Percentiles rank a stretch among this genome's conserved stretches.
Conservation (phyloP, 257 asterid genomes). For the Ehretia macrophylla region DNA sequence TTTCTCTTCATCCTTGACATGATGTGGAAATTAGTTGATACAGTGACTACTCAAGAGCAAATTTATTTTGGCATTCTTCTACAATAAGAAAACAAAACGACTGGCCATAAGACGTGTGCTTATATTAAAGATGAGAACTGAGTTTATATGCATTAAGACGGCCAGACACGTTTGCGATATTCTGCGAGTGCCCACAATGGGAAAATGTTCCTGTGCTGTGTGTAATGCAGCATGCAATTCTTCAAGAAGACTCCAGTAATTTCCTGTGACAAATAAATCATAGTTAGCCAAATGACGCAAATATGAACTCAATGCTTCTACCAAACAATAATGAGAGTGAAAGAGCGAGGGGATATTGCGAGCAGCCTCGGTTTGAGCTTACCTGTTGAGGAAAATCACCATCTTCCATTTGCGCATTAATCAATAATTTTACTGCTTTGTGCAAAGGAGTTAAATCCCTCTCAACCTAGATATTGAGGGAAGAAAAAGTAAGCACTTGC, state of each 20-base stretch:
- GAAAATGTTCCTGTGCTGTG: slow-evolving; percentile 54
- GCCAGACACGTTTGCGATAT: slow-evolving; percentile 66
- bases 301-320: no score
- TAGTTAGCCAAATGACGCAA: no score
- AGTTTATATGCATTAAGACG: slow-evolving; percentile 30
- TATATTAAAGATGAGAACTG: not conserved
- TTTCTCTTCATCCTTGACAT: no score
- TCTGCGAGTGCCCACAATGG: slow-evolving; percentile 81
- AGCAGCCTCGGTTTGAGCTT: not conserved
- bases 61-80: no score
- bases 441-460: slow-evolving; percentile 57
- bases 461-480: slow-evolving; percentile 36
- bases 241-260: slow-evolving; percentile 70
- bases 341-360: no score
- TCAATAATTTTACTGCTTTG: slow-evolving; percentile 56
- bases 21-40: no score
- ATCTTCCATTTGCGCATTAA: slow-evolving; percentile 61
- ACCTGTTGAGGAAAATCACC: slow-evolving; percentile 79
- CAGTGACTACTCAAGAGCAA: no score
- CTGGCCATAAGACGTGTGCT: no score
- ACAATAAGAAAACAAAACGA: no score
- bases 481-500: not conserved
- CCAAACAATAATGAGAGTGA: no score
- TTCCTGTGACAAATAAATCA: slow-evolving; percentile 29
- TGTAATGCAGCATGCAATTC: slow-evolving; percentile 79